A percentile compares a stretch with the other conserved stretches of the same genome.
phyloP scores from a whole-genome alignment of 2,329 filamentous ascomycete genomes.

The Phaeophleospora eucalypticola region DNA sequence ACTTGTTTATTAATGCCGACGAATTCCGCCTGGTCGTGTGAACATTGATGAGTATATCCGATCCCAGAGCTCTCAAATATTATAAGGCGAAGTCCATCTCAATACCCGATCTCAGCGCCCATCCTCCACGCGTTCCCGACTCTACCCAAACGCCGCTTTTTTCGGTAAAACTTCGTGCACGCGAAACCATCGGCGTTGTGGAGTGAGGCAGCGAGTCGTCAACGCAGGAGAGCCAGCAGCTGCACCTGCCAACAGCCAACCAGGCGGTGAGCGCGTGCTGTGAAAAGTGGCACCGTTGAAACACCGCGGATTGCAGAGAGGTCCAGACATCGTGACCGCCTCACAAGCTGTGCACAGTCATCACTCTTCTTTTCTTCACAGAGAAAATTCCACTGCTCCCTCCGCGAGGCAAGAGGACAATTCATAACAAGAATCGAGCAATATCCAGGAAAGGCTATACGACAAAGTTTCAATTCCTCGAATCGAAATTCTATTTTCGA shows the following conservation, averaged over 20 bases:
- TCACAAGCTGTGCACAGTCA: neutral
- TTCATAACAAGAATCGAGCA: slow-evolving; percentile 9
- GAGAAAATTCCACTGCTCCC: neutral
- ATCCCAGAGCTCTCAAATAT: neutral
- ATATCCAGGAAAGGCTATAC: slow-evolving; percentile 1
- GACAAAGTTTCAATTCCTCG: too few relatives aligned
- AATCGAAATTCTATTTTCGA: too few relatives aligned
- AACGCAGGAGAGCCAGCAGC: neutral
- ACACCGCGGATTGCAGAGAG: neutral
- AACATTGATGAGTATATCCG: too few relatives aligned
- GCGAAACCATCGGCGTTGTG: neutral
- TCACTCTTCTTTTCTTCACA: neutral
- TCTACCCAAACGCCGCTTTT: neutral
- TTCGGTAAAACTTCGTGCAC: neutral
- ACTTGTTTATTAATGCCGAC: neutral
- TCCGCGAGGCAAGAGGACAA: slow-evolving; percentile 6
- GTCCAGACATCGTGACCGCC: neutral
- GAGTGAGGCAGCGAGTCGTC: neutral
- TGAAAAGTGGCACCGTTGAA: slow-evolving; percentile 1
- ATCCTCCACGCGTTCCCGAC: neutral
- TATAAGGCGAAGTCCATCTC: neutral
- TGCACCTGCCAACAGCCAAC: too few relatives aligned
- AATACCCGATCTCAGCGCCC: neutral
- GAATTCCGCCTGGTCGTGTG: too few relatives aligned
- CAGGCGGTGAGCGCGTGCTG: too few relatives aligned